These are phyloP conservation scores for Pseudozyma tsukubaensis DNA, from an alignment of 1,284 basidiomycete genomes.

Conservation along the genomic window DNA sequence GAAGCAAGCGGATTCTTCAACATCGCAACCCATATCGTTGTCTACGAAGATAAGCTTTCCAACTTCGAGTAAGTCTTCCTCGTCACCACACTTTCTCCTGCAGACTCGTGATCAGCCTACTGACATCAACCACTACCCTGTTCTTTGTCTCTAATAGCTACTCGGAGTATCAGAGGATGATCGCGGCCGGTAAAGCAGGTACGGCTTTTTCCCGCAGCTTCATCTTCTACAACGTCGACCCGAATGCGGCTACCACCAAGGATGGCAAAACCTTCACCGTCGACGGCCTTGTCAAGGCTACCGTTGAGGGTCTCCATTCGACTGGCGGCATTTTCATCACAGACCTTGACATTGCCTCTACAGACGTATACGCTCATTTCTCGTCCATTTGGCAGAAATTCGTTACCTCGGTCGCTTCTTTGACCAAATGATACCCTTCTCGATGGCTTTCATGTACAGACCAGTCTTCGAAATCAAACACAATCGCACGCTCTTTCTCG, in stretches of 20 bases:
- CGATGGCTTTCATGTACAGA: too few relatives aligned
- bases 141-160: slow-evolving; percentile 3
- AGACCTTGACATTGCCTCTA: slow-evolving; percentile 12
- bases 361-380: slow-evolving; percentile 24
- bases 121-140: too few relatives aligned
- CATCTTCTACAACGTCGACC: slow-evolving; percentile 29
- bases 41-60: slow-evolving; percentile 29
- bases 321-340: slow-evolving; percentile 23
- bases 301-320: slow-evolving; percentile 4
- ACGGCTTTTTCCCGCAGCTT: slow-evolving; percentile 15
- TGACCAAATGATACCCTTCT: background rate
- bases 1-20: slow-evolving; percentile 9
- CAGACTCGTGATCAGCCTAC: too few relatives aligned
- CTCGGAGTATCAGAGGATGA: slow-evolving; percentile 12
- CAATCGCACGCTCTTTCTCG: too few relatives aligned
- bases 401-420: slow-evolving; percentile 16
- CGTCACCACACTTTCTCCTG: too few relatives aligned
- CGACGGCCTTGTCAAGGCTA: slow-evolving; percentile 9
- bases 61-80: slow-evolving; percentile 21
- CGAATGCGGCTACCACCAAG: slow-evolving; percentile 8
- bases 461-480: too few relatives aligned
- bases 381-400: slow-evolving; percentile 21
- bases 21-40: slow-evolving; percentile 24
- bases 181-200: background rate
- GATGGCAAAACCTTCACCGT: slow-evolving; percentile 14